Base-by-base conservation (phyloP, 2,329 filamentous ascomycete species). In the Pyrenophora teres region DNA sequence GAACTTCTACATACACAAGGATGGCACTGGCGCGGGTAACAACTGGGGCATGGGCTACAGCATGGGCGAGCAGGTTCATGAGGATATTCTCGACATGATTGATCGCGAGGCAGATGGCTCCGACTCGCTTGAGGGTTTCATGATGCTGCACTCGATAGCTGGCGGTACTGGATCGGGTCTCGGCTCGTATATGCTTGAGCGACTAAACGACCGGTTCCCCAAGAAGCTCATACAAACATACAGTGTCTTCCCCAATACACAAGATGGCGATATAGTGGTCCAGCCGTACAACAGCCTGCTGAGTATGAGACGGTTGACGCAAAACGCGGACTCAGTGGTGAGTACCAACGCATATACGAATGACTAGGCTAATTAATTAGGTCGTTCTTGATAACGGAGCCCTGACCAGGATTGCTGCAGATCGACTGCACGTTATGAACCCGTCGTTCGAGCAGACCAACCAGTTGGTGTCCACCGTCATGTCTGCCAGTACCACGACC, bases 191-290 rank as follows among this genome's bases (percentile, higher is more conserved):
- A 83, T 99, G 55, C 85, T 99, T 15, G 95, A 99, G 76, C 84
- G 92, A 59, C 86, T 99, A 74, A 99, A 99, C 74, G 94, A 99
- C 74, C 85, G 92, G 42, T 99, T 97, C 65, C 94, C 95, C 31
- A 99, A 99, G 78, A 99, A 99, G 81, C 86, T 99, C 60, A 97
- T 99, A 51, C 94, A 99, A 77, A 97, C 94, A 36, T 99, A 99
- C 76, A 97, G 93, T 0, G 95, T 99, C 45, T 99, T 99, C 67
- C 93, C 94, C 2, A 94, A 97, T 73, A 96, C 90, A 0, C 90
- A 90, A 54, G 91, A 89, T 63, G 84, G 87, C 48, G 91, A 97
- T 71, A 93, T 99, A 18, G 93, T 99, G 9, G 94, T 99, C 18
- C 94, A 99, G 70, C 94, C 94, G 9, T 99, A 99, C 78, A 99